Conservation (phyloP, 1,284 basidiomycete genomes). For the Puccinia brachypodii region DNA sequence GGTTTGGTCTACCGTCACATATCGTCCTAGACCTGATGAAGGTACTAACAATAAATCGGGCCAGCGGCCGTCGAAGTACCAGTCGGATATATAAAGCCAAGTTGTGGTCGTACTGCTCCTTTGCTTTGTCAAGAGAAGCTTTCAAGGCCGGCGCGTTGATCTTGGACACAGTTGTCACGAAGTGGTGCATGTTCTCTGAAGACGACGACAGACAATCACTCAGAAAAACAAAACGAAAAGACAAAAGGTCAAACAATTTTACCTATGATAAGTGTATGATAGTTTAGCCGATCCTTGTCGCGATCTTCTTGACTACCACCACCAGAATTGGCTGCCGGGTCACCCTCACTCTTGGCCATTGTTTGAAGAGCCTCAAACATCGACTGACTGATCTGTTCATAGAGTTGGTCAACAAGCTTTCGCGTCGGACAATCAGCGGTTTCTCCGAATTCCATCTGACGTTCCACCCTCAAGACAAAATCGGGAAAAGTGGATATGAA, state of each 20-base stretch:
- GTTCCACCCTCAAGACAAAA: conserved; percentile 80
- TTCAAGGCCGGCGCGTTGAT: conserved; percentile 65
- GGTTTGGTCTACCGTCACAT: not conserved
- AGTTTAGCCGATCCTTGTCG: conserved; percentile 94
- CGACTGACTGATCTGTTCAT: conserved; percentile 78
- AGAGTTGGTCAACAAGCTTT: conserved; percentile 73
- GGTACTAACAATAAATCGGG: conserved; percentile 75
- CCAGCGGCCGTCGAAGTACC: conserved; percentile 79
- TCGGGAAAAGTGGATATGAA: conserved; percentile 90
- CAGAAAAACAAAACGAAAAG: not conserved
- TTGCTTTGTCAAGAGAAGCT: conserved; percentile 71
- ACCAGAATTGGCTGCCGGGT: conserved; percentile 60
- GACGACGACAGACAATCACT: not conserved
- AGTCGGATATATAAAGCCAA: conserved; percentile 80
- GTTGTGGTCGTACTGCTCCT: conserved; percentile 83
- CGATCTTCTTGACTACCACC: conserved; percentile 60
- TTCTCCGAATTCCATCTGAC: conserved; percentile 69
- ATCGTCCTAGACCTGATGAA: not conserved
- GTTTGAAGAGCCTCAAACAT: conserved; percentile 93
- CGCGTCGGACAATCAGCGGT: conserved; percentile 72
- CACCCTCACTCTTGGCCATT: conserved; percentile 83
- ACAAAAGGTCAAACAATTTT: conserved; percentile 55
- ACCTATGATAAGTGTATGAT: conserved; percentile 93
- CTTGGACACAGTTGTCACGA: conserved; percentile 75
- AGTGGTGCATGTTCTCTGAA: conserved; percentile 92